A percentile compares a stretch with the other conserved stretches of the same genome.
Evolutionary conservation across 441 rosid genomes (phyloP).

Genomic region (Adansonia grandidieri): DNA sequence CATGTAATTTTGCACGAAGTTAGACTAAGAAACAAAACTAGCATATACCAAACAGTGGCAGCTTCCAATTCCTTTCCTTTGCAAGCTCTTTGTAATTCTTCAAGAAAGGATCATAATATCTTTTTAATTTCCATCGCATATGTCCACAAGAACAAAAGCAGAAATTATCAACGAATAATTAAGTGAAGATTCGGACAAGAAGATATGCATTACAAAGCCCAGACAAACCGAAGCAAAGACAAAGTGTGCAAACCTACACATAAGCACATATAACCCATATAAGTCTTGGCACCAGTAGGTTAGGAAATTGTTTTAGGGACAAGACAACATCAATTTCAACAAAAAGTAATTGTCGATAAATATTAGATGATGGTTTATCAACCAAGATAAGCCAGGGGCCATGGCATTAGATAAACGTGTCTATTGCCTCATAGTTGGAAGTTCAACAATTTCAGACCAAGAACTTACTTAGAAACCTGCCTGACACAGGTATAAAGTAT

Average conservation of each 20-base stretch:
- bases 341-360: not conserved
- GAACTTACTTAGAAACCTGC: not conserved
- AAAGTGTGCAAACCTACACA: not conserved
- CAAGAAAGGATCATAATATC: slow-evolving; percentile 87
- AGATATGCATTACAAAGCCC: not conserved
- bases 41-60: slow-evolving; percentile 64
- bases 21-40: slow-evolving; percentile 10
- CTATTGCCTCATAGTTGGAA: not conserved
- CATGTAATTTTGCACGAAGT: not conserved
- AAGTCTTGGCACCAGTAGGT: not conserved
- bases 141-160: slow-evolving; percentile 23
- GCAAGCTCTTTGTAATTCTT: slow-evolving; percentile 68
- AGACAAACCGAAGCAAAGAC: not conserved
- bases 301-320: not conserved
- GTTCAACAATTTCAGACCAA: not conserved
- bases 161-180: slow-evolving; percentile 17
- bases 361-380: not conserved
- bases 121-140: slow-evolving; percentile 37
- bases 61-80: slow-evolving; percentile 61
- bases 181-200: not conserved
- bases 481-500: not conserved
- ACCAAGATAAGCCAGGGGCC: slow-evolving; percentile 7
- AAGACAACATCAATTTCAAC: not conserved
- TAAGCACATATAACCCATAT: not conserved
- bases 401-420: not conserved